phyloP scores from a whole-genome alignment of 2,329 filamentous ascomycete genomes.

The Ilyonectria robusta region DNA sequence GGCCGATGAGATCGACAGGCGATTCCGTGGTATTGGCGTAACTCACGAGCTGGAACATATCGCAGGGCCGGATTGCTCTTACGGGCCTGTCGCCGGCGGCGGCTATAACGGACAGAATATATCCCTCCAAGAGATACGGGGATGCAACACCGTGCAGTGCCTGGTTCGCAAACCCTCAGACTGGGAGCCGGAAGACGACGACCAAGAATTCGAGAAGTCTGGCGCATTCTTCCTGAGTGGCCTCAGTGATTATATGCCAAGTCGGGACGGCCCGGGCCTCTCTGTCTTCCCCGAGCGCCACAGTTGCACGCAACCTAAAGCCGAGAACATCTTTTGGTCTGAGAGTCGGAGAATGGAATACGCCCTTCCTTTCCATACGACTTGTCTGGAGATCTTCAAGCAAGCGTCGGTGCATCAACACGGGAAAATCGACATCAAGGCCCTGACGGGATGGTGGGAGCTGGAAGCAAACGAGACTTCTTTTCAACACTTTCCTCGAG shows the following conservation, averaged over 20 bases:
- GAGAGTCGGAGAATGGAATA: conserved; percentile 1
- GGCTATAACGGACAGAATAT: conserved; percentile 45
- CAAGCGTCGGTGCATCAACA: conserved; percentile 37
- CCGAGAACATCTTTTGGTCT: conserved; percentile 22
- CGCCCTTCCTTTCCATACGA: conserved; percentile 48
- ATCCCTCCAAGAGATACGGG: conserved; percentile 43
- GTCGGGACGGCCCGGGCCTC: conserved; percentile 4
- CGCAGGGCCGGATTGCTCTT: conserved; percentile 36
- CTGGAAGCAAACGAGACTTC: conserved; percentile 5
- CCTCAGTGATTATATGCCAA: conserved; percentile 34
- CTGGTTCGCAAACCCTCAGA: conserved; percentile 38
- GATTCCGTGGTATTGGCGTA: conserved; percentile 19
- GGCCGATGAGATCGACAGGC: conserved; percentile 8
- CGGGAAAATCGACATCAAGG: conserved; percentile 37
- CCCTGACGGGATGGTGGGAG: conserved; percentile 35
- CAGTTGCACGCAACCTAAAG: fast-evolving
- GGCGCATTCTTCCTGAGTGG: conserved; percentile 40
- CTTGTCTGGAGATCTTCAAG: conserved; percentile 50
- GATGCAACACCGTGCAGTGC: conserved; percentile 46
- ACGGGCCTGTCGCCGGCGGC: neutral
- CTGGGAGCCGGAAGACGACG: conserved; percentile 32
- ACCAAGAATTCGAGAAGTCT: conserved; percentile 41
- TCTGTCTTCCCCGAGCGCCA: conserved; percentile 35
- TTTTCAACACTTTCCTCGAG: conserved; percentile 23
- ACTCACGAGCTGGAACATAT: conserved; percentile 42